Conservation (phyloP, 2,329 filamentous ascomycete genomes). For the Penicillium griseofulvum region DNA sequence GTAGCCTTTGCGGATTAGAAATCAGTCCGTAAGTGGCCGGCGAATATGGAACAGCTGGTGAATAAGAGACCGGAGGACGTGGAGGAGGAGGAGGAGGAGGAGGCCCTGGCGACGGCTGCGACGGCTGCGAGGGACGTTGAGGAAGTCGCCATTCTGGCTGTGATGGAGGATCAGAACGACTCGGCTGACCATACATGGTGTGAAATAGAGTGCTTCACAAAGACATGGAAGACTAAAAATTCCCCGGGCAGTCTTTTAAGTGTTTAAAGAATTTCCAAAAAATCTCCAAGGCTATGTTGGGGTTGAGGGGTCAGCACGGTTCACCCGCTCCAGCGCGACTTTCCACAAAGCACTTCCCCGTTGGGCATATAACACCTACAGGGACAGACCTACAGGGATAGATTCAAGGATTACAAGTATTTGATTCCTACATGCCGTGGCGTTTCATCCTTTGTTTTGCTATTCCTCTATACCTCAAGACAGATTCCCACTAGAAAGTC, state of each 20-base stretch:
- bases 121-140: slow-evolving; percentile 22
- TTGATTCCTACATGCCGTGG: not conserved
- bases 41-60: slow-evolving; percentile 34
- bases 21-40: slow-evolving; percentile 39
- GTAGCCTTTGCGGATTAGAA: slow-evolving; percentile 22
- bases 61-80: slow-evolving; percentile 29
- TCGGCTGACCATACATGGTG: slow-evolving; percentile 37
- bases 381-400: not conserved
- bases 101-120: slow-evolving; percentile 15
- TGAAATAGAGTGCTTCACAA: not conserved
- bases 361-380: not conserved
- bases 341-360: not conserved
- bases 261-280: not conserved
- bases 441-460: not conserved
- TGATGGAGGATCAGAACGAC: slow-evolving; percentile 27
- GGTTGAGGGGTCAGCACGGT: slow-evolving; percentile 2
- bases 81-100: slow-evolving; percentile 28
- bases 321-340: slow-evolving; percentile 1
- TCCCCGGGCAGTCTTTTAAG: not conserved
- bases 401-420: not conserved
- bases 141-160: slow-evolving; percentile 42
- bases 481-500: not conserved
- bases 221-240: not conserved
- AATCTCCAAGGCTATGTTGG: slow-evolving; percentile 9
- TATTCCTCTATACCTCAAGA: not conserved